Base-by-base conservation (phyloP, 2,329 filamentous ascomycete species). In the Rhynchosporium graminicola region DNA sequence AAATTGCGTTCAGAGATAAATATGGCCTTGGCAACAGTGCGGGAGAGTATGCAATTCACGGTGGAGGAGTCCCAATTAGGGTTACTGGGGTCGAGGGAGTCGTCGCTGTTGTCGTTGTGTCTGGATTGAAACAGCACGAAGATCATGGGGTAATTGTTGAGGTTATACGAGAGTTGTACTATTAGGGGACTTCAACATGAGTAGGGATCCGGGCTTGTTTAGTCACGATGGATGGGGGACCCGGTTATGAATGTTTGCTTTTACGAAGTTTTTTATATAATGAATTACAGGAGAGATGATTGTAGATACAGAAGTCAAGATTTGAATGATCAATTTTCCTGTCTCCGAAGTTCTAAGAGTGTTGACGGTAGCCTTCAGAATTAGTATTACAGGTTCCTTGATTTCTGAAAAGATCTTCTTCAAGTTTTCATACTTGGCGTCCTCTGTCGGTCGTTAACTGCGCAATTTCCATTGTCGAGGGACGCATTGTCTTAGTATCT, bases 61-160 rank as follows among this genome's bases (percentile, higher is more conserved):
- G 91, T 0, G 91, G 91, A 28, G 91, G 82, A 0, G 85, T 91
- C 66, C 91, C 91, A 0, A 82, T 94, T 38, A 80, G 85, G 7
- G 90, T 94, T 6, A 78, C 78, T 59, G 88, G 88, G 0, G 88
- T 93, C 1, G 90, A 93, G 76, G 90, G 90, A 0, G 77, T 92
- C 3, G 86, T 92, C 8, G 90, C 84, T 0, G 87, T 91, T 0
- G 85, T 92, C 29, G 85, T 92, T 20, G 88, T 94, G 0, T 89
- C 86, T 71, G 91, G 90, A 4, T 74, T 94, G 74, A 88, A 87
- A 78, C 88, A 92, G 75, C 81, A 90, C 69, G 83, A 92, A 77
- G 90, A 93, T 74, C 91, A 95, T 75, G 85, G 85, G 8, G 83
- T 92, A 43, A 86, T 94, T 71, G 82, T 90, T 0, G 88, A 92